Evolutionary conservation across 768 basidiomycete genomes (phyloP), one percentile per base, ranked within the genome.

Genomic region (Russula olivacea): DNA sequence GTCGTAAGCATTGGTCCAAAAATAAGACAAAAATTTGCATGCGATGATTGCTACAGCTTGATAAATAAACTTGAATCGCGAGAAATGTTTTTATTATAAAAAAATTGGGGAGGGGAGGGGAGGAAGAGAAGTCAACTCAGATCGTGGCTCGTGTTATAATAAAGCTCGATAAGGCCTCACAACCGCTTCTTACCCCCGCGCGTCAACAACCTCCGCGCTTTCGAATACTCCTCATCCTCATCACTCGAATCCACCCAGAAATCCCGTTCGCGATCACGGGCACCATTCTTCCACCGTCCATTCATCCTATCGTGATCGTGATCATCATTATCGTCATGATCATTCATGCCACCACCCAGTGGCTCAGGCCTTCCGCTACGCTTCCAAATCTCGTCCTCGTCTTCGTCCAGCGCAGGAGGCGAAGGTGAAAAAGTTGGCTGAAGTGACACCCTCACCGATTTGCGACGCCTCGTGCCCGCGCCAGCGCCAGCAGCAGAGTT

Each of bases 381-480:
- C 28, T 45, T 38, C 65, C 66, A 45, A 19, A 43, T 68, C 28
- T 36, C 65, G 9, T 72, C 74, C 30, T 72, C 72, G 1, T 75
- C 78, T 8, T 87, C 80, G 28, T 82, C 81, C 51, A 81, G 71
- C 41, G 84, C 85, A 43, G 87, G 87, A 9, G 89, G 88, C 1
- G 89, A 81, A 0, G 84, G 75, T 7, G 87, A 87, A 71, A 87
- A 90, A 38, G 87, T 89, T 11, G 91, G 91, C 49, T 85, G 80
- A 41, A 91, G 72, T 32, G 87, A 89, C 56, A 93, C 85, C 8
- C 91, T 78, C 38, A 93, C 91, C 69, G 88, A 90, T 74, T 92
- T 92, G 40, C 80, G 71, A 12, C 82, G 72, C 2, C 67, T 55
- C 14, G 75, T 68, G 21, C 61, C 49, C 41, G 66, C n/a, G 52